Conservation (phyloP, 1,284 basidiomycete species). For the Fomitopsis palustris region DNA sequence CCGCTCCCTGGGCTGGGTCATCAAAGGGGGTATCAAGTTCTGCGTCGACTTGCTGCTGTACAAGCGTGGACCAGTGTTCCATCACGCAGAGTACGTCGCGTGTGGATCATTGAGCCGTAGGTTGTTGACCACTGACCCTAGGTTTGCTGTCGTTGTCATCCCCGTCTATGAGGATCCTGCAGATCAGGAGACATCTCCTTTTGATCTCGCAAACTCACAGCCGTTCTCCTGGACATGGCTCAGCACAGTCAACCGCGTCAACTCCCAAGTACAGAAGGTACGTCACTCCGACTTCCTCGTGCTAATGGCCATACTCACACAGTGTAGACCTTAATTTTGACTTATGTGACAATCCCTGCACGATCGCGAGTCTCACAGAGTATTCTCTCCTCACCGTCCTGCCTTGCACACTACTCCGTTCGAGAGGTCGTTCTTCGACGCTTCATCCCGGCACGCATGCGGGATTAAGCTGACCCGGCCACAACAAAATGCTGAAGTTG, state of each 20-base stretch:
- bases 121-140: conserved; percentile 27
- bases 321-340: conserved; percentile 78
- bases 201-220: conserved; percentile 60
- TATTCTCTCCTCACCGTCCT: conserved; percentile 65
- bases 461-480: conserved; percentile 52
- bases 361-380: conserved; percentile 48
- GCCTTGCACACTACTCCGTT: conserved; percentile 70
- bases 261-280: conserved; percentile 96
- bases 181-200: conserved; percentile 64
- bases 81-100: conserved; percentile 83
- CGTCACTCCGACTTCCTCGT: conserved; percentile 11
- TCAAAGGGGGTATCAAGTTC: conserved; percentile 96
- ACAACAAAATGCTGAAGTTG: not conserved
- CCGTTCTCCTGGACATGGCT: conserved; percentile 94
- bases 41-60: conserved; percentile 95
- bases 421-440: conserved; percentile 84
- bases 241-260: conserved; percentile 95
- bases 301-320: not conserved
- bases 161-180: conserved; percentile 84
- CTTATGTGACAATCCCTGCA: conserved; percentile 88
- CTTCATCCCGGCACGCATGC: conserved; percentile 91
- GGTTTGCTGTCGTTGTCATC: conserved; percentile 86
- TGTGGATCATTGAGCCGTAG: not conserved
- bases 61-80: conserved; percentile 92
- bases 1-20: conserved; percentile 96